Base-by-base conservation (phyloP, 2,329 filamentous ascomycete species). In the Verruconis gallopava region DNA sequence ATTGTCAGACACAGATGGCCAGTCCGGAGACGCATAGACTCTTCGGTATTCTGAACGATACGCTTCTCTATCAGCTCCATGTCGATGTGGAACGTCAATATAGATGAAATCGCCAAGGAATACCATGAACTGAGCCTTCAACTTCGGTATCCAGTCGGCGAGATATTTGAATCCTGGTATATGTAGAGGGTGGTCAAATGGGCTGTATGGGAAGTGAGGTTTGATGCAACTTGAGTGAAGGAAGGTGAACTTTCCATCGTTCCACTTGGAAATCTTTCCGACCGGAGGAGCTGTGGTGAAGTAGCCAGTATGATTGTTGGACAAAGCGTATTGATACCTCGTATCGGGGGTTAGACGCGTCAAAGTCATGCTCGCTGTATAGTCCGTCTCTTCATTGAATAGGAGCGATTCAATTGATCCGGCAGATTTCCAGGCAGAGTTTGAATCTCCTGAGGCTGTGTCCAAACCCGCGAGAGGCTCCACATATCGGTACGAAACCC, bases 11-110 rank as follows among this genome's bases (percentile, higher is more conserved):
- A 83, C 77, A 1, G 76, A 66, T 1, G 74, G 68, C 91, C 91
- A 98, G 49, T 94, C 89, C 0, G 89, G 89, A 2, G 88, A 94
- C 0, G 85, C 81, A 55, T 98, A 98, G n/a, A 95, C 79, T 52
- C 93, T 85, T 15, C 89, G 79, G 56, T 98, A 98, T 56, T 95
- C 86, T 55, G 85, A 77, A 38, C 88, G 76, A 58, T 95, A 98
- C 53, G 86, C 77, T 42, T 84, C 77, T 1, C 71, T 65, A 0
- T 75, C 71, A 32, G 72, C 76, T 9, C 85, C 86, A 55, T 88
- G 81, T 6, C 81, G 77, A 37, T 77, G 71, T 0, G 89, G 89
- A 0, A 96, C 89, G 53, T 98, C 91, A 25, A 85, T 73, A 55
- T 93, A 93, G 55, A 93, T 89, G 56, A 91, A 93, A 53, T 93